phyloP scores from a whole-genome alignment of 2,329 filamentous ascomycete species.

The Pseudocercospora eumusae region DNA sequence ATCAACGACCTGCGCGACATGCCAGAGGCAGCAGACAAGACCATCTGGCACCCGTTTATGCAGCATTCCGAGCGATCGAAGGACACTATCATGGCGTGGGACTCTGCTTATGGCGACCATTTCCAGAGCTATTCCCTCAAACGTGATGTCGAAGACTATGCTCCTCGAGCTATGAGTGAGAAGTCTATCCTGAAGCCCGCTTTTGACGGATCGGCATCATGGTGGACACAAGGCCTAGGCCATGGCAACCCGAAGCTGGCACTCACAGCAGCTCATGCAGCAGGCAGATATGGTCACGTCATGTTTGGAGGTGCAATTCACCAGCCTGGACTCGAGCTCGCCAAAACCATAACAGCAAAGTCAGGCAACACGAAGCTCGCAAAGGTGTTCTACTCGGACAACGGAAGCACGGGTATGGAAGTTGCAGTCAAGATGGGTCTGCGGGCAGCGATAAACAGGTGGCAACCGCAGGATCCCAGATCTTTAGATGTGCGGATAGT shows the following conservation, averaged over 20 bases:
- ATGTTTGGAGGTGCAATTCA: conserved; percentile 85
- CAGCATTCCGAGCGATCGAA: conserved; percentile 68
- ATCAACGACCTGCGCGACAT: conserved; percentile 63
- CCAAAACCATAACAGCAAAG: conserved; percentile 62
- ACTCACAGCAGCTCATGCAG: conserved; percentile 75
- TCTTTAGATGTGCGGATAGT: conserved; percentile 65
- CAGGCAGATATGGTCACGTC: conserved; percentile 81
- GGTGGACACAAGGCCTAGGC: conserved; percentile 89
- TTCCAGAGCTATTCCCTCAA: conserved; percentile 61
- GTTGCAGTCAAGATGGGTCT: conserved; percentile 85
- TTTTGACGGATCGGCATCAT: conserved; percentile 82
- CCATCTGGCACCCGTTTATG: conserved; percentile 86
- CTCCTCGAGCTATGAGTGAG: conserved; percentile 11
- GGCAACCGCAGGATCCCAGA: conserved; percentile 42
- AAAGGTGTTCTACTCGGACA: conserved; percentile 80
- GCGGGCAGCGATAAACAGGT: conserved; percentile 65
- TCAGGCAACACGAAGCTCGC: conserved; percentile 65
- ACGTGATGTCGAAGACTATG: conserved; percentile 5
- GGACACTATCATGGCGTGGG: conserved; percentile 70
- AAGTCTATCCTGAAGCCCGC: conserved; percentile 60
- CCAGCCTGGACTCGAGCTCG: conserved; percentile 70
- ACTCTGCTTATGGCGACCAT: conserved; percentile 76
- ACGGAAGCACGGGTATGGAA: conserved; percentile 80
- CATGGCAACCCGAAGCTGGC: conserved; percentile 73
- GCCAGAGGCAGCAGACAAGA: conserved; percentile 59